Conservation (phyloP, 495 filamentous ascomycete species). For the Podospora bellae-mahoneyi region DNA sequence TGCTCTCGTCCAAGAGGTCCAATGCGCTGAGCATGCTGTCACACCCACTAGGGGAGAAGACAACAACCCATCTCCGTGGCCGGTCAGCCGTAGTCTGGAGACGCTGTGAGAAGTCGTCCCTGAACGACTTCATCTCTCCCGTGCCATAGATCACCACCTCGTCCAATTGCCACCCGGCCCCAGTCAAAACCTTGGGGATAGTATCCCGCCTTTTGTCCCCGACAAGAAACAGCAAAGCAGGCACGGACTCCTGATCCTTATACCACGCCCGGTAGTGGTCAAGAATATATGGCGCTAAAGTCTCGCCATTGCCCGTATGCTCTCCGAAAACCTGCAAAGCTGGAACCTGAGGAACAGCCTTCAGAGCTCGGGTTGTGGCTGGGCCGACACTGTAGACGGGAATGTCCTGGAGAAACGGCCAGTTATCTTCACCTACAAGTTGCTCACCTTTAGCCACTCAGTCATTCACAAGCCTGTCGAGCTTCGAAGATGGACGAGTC, state of each 20-base stretch:
- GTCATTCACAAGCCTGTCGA: constrained; percentile 6
- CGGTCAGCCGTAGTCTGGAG: constrained; percentile 41
- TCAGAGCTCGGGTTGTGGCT: constrained; percentile 73
- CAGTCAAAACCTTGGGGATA: constrained; percentile 75
- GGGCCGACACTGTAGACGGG: constrained; percentile 89
- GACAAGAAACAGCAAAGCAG: constrained; percentile 76
- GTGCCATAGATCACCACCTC: constrained; percentile 87
- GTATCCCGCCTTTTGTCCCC: constrained; percentile 84
- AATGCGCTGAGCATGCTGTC: constrained; percentile 72
- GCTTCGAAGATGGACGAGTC: constrained; percentile 12
- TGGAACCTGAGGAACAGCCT: constrained; percentile 49
- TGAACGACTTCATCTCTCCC: constrained; percentile 70
- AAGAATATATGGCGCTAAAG: constrained; percentile 71
- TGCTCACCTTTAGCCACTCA: constrained; percentile 26
- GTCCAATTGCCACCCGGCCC: constrained; percentile 54
- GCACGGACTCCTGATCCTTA: constrained; percentile 41
- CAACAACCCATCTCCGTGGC: constrained; percentile 70
- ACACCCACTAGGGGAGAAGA: constrained; percentile 90
- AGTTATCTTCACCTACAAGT: constrained; percentile 31
- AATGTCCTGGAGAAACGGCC: constrained; percentile 50
- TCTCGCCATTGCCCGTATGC: constrained; percentile 77
- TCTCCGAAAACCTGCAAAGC: constrained; percentile 64
- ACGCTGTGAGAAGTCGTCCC: constrained; percentile 54
- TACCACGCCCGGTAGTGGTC: constrained; percentile 59
- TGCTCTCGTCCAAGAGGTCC: constrained; percentile 51